Percentiles rank a stretch among this genome's conserved stretches.
These are phyloP conservation scores for Fusarium sambucinum DNA, from an alignment of 2,329 filamentous ascomycete genomes.

Conservation along the genomic window DNA sequence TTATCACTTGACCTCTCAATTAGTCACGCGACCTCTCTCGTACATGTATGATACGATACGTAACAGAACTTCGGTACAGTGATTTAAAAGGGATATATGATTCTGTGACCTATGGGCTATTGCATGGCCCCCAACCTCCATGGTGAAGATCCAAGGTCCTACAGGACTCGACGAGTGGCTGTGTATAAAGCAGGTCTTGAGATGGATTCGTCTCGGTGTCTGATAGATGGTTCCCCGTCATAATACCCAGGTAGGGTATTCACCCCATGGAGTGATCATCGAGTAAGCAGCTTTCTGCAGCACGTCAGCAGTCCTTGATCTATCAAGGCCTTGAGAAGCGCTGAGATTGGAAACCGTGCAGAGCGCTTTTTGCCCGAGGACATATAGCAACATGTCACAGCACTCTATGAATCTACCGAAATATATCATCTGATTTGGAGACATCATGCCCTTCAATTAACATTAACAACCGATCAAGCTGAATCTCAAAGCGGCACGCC, in stretches of 20 bases:
- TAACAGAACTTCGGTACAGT: neutral
- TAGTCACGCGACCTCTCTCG: too few species aligned
- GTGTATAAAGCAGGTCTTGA: neutral
- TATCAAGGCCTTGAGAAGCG: neutral
- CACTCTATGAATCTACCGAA: neutral
- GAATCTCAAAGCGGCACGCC: neutral
- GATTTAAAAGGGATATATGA: too few species aligned
- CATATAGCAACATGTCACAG: neutral
- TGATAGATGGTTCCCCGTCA: neutral
- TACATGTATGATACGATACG: neutral
- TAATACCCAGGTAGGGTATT: neutral
- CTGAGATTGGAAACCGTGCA: neutral
- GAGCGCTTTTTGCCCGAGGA: neutral
- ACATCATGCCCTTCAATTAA: neutral
- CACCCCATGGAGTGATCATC: neutral
- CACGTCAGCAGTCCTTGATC: neutral
- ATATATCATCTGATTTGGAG: too few species aligned
- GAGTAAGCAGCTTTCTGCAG: neutral
- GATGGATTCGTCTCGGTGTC: neutral
- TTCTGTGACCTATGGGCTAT: neutral
- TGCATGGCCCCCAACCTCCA: neutral
- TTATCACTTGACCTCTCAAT: neutral
- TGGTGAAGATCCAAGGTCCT: neutral
- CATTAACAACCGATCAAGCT: conserved; percentile 1
- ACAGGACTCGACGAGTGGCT: neutral